Evolutionary conservation across 2,329 filamentous ascomycete species (phyloP), one percentile per base, ranked within the genome.

Genomic region (Calonectria pseudoreteaudii): DNA sequence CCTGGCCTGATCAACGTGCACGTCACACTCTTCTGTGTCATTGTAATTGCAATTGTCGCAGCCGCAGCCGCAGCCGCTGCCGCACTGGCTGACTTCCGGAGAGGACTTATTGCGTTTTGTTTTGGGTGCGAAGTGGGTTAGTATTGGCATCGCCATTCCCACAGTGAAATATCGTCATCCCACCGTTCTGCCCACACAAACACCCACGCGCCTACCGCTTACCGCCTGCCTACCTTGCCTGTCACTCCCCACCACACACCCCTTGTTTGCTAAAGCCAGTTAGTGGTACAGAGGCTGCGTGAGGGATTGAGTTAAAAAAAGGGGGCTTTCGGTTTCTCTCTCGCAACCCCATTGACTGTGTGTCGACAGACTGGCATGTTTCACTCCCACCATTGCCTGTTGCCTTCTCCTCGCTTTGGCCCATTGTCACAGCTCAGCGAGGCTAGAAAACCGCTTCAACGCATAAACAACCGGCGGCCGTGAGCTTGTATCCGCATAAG

Each of bases 81-180:
- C 49, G n/a, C 20, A 64, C 47, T 65, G 65, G 65, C 34, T 41
- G 65, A 16, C 20, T 26, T 36, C 36, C 20, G 18, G 9, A 38
- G 41, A 53, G 47, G 31, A 16, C 56, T 36, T 23, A 20, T 60
- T 23, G 23, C 28, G 20, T 53, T 26, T 53, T 20, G 66, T 36
- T 23, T 49, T 44, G 41, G 16, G 23, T 18, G 50, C 50, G 41
- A 66, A 65, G 66, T 49, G 70, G 70, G 66, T 50, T 66, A 38
- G 47, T 36, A 71, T 74, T 72, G 68, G 56, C 72, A 74, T 71
- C 69, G 58, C 67, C 72, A 72, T 74, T 66, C 38, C 64, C 58
- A 41, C 62, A 73, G 38, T 50, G 69, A 47, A 56, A 69, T 74
- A 74, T 78, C 73, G 77, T 75, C 78, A 78, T 80, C 75, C 74